Base-by-base conservation (phyloP, 176 grass and related monocot genomes). In the Otatea glauca region DNA sequence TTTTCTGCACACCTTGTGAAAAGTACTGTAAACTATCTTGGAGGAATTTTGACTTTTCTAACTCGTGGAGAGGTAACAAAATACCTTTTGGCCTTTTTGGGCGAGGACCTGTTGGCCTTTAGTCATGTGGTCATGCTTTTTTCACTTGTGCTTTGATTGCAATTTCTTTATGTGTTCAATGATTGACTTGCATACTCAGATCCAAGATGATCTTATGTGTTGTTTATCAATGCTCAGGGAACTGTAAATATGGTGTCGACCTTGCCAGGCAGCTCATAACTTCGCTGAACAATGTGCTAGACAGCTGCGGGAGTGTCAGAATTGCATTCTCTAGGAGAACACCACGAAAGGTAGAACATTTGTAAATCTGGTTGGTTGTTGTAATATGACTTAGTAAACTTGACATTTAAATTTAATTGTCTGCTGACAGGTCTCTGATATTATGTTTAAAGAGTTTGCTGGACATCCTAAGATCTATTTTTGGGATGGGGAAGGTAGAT, bases 281-380 rank as follows among this genome's bases (percentile, higher is more conserved):
- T 61, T 93, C 89, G 21, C 45, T 95, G 66, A 75, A 87, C 41
- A 98, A 95, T 75, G 96, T 90, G 71, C 34, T 98, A 76, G 78
- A 89, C 81, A 98, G 78, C 72, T 95, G 93, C 85, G 93, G 93
- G 77, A 95, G 91, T 73, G 91, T 92, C 44, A 95, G 91, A 88
- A 90, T 98, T 79, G 93, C 96, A 42, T 95, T 98, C 55, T 93
- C 96, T 25, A 83, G 63, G 82, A 95, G 96, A 89, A 98, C 96
- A 41, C 93, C 93, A 49, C 70, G 18, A 87, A 98, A 98, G 91
- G 96, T 94, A 84, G 29, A 68, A 59, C 7, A 54, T 32, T 39
- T 56, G 49, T 14, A 70, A 58, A 56, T 70, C 4, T 25, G 68
- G 1, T 41, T 47, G 21, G 86, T 29, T 80, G 56, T 84, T 70